Base-by-base conservation (phyloP, 768 basidiomycete genomes). In the Boletus coccyginus region DNA sequence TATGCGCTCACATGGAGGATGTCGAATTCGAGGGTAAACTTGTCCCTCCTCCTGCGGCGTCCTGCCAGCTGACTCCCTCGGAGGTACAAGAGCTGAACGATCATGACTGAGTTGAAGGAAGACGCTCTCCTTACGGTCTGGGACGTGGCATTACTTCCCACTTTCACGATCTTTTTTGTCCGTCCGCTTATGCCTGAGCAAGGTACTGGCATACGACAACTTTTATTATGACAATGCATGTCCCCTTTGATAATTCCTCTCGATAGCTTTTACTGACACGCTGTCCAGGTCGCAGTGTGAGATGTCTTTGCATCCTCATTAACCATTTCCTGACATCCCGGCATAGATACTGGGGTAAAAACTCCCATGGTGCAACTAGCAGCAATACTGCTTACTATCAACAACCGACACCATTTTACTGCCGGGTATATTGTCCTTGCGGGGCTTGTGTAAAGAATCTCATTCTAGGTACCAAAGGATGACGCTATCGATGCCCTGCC, bases 291-390 rank as follows among this genome's bases (percentile, higher is more conserved):
- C 41, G 85, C 76, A 36, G 80, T 85, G 83, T 85, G 71, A 59
- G 78, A 43, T 55, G 41, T 1, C 21, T 50, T 52, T 60, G 33
- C 10, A 19, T 29, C 12, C 4, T 19, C 42, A 50, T 48, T 10
- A 2, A 40, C 9, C 50, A 29, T 19, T 40, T 41, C n/a, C 46
- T 52, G 31, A 55, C 44, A 41, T 19, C 29, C 40, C 36, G 21
- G 33, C 46, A 17, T 65, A 86, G 85, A 33, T 88, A 87, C 66
- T 88, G 85, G 85, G 88, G 87, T 55, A 86, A 90, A 68, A 85
- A 88, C 61, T 87, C 87, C 2, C 86, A 87, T 56, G 87, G 87
- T 40, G 87, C 86, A 11, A 74, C 72, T 7, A 75, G 80, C 57
- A 65, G 65, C 21, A 77, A 86, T 56, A 68, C 75, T 1, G 77